Evolutionary conservation across 192 early-diverging fungal species (phyloP), one percentile per base, ranked within the genome.

Genomic region (Helicostylum pulchrum): DNA sequence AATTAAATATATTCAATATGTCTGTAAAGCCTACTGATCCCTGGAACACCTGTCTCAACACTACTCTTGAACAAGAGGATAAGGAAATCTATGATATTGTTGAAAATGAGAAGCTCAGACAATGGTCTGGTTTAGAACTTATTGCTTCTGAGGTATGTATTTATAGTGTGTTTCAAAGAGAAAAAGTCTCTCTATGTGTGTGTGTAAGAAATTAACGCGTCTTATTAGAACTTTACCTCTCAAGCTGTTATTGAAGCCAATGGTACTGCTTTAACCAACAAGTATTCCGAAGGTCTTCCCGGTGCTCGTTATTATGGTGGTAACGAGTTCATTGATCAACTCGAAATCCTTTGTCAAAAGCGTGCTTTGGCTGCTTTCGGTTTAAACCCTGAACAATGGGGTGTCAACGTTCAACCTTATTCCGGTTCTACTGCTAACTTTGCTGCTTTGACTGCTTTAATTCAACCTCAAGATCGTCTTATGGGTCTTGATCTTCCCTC

Each of bases 401-500:
- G 98, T 62, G 98, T 98, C 73, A 99, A 99, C 68, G 98, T 99
- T 49, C 98, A 99, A 84, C 92, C 98, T 53, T 99, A 99, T 88
- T 99, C 98, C 69, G 97, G 95, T 52, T 89, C 87, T 45, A 98
- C 98, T 47, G 98, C 98, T 77, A 99, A 99, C 85, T 99, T 99
- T 80, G 90, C 94, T 30, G 95, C 94, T 45, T 84, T 97, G 64
- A 99, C 96, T 49, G 96, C 94, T 56, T 85, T 99, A 49, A 84
- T 99, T 68, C 77, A 88, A 68, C 98, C 98, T 23, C 93, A 96
- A 59, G 98, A 99, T 79, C 92, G 98, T 66, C 87, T 99, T 75
- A 99, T 99, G 98, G 98, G 98, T 67, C 86, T 99, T 62, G 96
- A 98, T 61, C 87, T 99, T 66, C 94, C 98, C n/a, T 98, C 95